Conservation (phyloP, 1,139 yeast species). For the Yamadazyma jaroonii region DNA sequence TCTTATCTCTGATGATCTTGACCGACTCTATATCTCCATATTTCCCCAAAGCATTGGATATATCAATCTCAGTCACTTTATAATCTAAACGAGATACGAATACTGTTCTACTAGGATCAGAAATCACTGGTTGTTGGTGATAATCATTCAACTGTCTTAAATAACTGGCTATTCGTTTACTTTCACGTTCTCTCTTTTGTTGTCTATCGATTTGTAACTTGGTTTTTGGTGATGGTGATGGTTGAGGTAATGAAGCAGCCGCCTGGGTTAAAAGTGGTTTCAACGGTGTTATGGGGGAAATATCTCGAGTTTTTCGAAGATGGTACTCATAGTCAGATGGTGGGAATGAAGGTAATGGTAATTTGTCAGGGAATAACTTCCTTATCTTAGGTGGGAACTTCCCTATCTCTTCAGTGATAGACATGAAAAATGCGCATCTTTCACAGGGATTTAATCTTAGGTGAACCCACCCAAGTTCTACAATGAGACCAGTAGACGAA, state of each 20-base stretch:
- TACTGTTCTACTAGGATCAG: conserved; percentile 75
- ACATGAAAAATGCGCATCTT: neutral
- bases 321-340: conserved; percentile 58
- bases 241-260: conserved; percentile 17
- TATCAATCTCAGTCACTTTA: conserved; percentile 62
- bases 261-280: conserved; percentile 24
- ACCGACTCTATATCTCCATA: conserved; percentile 72
- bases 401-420: conserved; percentile 22
- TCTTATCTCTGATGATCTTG: conserved; percentile 60
- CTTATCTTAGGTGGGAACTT: conserved; percentile 66
- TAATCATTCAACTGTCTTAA: conserved; percentile 42
- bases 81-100: conserved; percentile 75
- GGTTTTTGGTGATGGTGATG: conserved; percentile 6
- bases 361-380: conserved; percentile 64
- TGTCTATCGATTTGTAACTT: conserved; percentile 12
- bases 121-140: conserved; percentile 14
- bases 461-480: too few species aligned
- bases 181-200: conserved; percentile 17
- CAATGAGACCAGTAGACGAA: neutral
- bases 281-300: conserved; percentile 51
- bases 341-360: conserved; percentile 56
- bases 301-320: conserved; percentile 45
- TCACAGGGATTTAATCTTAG: too few species aligned
- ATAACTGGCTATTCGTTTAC: conserved; percentile 29
- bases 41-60: conserved; percentile 58